Conservation (phyloP, 164 flowering plant species). For the Magnolia sinica region DNA sequence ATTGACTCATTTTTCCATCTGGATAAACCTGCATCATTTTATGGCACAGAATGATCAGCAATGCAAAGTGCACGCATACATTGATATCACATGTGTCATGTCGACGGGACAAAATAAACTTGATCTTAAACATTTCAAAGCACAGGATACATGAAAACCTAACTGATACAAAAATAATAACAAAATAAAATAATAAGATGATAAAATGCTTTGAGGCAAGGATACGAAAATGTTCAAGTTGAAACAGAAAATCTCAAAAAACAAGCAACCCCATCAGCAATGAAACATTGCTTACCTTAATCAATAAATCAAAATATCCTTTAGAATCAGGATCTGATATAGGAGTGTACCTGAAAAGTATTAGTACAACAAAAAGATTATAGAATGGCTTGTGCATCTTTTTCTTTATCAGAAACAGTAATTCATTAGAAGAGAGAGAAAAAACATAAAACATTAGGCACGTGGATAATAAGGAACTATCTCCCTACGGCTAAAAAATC, state of each 20-base stretch:
- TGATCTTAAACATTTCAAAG: not conserved
- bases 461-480: not conserved
- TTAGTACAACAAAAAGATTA: not conserved
- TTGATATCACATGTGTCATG: not conserved
- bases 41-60: not conserved
- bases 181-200: not conserved
- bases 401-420: not conserved
- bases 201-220: not conserved
- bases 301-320: constrained; percentile 87
- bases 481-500: not conserved
- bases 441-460: not conserved
- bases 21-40: constrained; percentile 69
- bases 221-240: not conserved
- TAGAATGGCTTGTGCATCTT: not conserved
- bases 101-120: not conserved
- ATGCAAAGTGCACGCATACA: not conserved
- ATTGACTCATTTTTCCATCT: constrained; percentile 98
- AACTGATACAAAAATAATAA: not conserved
- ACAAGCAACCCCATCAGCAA: not conserved
- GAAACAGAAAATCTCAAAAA: not conserved
- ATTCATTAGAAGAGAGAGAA: not conserved
- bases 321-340: constrained; percentile 91
- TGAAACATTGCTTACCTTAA: constrained; percentile 56
- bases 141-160: not conserved
- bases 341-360: constrained; percentile 77